Evolutionary conservation across 306 rosid genomes (phyloP).

Genomic region (Vigna unguiculata): DNA sequence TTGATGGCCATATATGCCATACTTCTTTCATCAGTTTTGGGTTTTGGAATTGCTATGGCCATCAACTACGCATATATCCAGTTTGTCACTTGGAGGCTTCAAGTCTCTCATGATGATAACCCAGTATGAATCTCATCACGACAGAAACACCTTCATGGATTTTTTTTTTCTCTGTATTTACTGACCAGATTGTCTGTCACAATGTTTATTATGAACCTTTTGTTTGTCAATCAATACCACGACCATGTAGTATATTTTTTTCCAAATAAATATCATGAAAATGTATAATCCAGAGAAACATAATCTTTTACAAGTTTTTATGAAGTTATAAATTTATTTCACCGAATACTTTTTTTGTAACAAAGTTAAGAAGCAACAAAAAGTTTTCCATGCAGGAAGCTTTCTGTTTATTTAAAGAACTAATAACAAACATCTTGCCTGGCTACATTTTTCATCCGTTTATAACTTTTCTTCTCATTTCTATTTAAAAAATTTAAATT

Average conservation of each 20-base stretch:
- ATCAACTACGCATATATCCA: constrained; percentile 72
- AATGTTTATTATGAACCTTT: constrained; percentile 8
- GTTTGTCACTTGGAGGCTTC: constrained; percentile 73
- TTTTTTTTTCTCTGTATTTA: constrained; percentile 32
- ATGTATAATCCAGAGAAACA: constrained; percentile 35
- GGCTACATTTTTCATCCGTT: neutral
- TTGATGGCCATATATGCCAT: constrained; percentile 73
- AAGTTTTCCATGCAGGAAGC: neutral
- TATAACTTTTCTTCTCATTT: neutral
- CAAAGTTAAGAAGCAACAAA: neutral
- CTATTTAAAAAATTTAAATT: too few relatives aligned
- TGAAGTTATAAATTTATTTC: neutral
- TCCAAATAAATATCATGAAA: constrained; percentile 19
- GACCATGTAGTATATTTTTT: constrained; percentile 9
- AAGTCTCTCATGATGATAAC: constrained; percentile 54
- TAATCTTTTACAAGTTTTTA: neutral
- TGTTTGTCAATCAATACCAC: constrained; percentile 27
- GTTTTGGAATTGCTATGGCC: constrained; percentile 83
- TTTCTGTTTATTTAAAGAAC: neutral
- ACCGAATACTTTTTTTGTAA: neutral
- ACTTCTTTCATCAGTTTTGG: constrained; percentile 74
- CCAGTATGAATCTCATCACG: constrained; percentile 57
- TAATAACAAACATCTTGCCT: neutral
- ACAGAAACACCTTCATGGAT: constrained; percentile 37
- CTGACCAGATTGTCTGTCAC: constrained; percentile 5